Conservation (phyloP, 352 stramenopile genomes). For the Thalassiosira allenii region DNA sequence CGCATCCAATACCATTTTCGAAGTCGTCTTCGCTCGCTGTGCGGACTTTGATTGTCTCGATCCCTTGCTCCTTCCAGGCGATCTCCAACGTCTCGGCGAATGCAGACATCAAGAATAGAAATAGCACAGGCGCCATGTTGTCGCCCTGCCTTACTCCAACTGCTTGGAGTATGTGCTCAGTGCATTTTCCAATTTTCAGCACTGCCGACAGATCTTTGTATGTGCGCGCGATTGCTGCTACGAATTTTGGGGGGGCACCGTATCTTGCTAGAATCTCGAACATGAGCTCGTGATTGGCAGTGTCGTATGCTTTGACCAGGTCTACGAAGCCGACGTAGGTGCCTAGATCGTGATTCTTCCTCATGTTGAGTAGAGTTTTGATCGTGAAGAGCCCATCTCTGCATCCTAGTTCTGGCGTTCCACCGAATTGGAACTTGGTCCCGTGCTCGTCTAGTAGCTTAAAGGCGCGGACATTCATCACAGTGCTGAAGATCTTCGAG, state of each 20-base stretch:
- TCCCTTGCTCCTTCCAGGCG: not conserved
- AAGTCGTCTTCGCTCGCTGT: not conserved
- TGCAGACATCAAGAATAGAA: conserved; percentile 19
- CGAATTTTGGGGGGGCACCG: conserved; percentile 36
- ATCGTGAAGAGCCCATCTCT: conserved; percentile 45
- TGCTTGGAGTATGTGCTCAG: conserved; percentile 22
- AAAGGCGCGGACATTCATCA: conserved; percentile 22
- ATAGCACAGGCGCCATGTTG: conserved; percentile 42
- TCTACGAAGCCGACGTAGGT: conserved; percentile 45
- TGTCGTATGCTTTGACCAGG: conserved; percentile 64
- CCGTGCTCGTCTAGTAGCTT: conserved; percentile 29
- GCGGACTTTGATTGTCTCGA: not conserved
- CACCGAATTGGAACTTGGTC: conserved; percentile 47
- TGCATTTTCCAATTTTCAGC: conserved; percentile 33
- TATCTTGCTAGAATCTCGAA: conserved; percentile 10
- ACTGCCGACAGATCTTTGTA: conserved; percentile 28
- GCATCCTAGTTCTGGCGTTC: conserved; percentile 16
- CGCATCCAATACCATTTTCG: not conserved
- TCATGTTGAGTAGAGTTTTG: conserved; percentile 44
- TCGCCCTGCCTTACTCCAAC: conserved; percentile 51
- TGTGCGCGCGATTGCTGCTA: conserved; percentile 10
- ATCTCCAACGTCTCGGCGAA: conserved; percentile 15
- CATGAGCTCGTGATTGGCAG: conserved; percentile 41
- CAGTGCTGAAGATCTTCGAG: conserved; percentile 45
- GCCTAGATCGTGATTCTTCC: conserved; percentile 29